A percentile compares a stretch with the other conserved stretches of the same genome.
Conservation (phyloP, 345 rosid species). For the Brassica carinata region DNA sequence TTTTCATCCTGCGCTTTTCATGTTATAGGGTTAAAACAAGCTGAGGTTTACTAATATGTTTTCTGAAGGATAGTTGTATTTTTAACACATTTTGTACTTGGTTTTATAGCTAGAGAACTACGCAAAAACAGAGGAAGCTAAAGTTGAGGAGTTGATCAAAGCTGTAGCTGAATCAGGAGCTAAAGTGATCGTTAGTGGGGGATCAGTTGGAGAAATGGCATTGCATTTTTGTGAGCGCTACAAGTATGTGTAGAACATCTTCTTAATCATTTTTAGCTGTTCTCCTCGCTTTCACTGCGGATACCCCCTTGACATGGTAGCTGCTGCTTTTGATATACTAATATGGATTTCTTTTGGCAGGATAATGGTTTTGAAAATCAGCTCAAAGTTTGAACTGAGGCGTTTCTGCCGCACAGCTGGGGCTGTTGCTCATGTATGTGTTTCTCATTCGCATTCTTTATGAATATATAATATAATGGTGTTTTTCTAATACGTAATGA, state of each 20-base stretch:
- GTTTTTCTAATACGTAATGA: conserved; percentile 7
- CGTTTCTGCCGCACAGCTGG: conserved; percentile 96
- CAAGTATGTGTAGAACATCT: conserved; percentile 53
- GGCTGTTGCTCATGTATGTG: conserved; percentile 78
- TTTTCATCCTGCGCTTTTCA: not conserved
- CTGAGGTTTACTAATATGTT: not conserved
- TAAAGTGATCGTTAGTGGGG: conserved; percentile 94
- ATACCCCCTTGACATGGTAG: not conserved
- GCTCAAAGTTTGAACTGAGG: conserved; percentile 95
- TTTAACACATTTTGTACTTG: not conserved
- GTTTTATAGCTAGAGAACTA: conserved; percentile 82
- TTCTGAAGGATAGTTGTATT: conserved; percentile 8
- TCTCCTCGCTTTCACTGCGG: not conserved
- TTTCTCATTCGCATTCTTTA: conserved; percentile 2
- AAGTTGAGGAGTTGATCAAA: conserved; percentile 87
- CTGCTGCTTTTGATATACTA: not conserved
- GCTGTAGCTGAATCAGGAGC: conserved; percentile 97
- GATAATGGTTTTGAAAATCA: conserved; percentile 93
- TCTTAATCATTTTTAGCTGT: not conserved
- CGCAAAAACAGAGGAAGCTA: conserved; percentile 97
- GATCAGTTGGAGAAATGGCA: conserved; percentile 98
- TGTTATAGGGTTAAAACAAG: not conserved
- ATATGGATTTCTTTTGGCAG: conserved; percentile 48
- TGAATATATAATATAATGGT: not conserved
- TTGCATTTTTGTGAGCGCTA: conserved; percentile 98